Conservation (phyloP, 139 green algal species). For the Micractinium sp. region DNA sequence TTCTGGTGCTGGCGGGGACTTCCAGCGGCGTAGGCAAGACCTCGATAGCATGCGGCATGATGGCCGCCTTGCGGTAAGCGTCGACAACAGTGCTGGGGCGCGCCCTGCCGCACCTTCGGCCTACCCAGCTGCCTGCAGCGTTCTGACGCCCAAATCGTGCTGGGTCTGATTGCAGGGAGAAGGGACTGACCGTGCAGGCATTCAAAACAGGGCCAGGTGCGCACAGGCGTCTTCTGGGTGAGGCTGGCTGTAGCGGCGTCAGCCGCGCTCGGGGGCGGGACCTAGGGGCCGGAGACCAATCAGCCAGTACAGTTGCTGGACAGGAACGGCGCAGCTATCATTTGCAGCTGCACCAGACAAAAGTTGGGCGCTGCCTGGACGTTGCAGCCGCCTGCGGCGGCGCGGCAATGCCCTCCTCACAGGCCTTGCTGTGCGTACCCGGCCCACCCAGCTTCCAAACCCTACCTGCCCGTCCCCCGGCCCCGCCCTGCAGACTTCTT, state of each 20-base stretch:
- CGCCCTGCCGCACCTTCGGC: background rate
- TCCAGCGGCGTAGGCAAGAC: conserved; percentile 86
- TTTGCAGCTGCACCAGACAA: too few species aligned
- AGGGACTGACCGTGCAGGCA: conserved; percentile 70
- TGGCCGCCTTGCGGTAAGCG: conserved; percentile 67
- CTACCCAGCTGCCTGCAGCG: background rate
- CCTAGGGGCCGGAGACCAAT: background rate
- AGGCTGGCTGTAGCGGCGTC: background rate
- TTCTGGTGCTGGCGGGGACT: conserved; percentile 79
- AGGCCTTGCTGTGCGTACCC: background rate
- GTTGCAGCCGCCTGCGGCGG: too few species aligned
- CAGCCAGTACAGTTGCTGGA: background rate
- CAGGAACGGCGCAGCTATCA: too few species aligned
- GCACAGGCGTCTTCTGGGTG: background rate
- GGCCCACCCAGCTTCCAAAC: background rate
- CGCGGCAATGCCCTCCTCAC: background rate
- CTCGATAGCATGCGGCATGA: conserved; percentile 70
- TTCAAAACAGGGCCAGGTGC: conserved; percentile 84
- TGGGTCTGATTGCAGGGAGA: conserved; percentile 36
- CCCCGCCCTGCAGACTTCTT: conserved; percentile 65
- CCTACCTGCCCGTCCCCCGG: too few species aligned
- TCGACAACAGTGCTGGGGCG: background rate
- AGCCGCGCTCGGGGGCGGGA: background rate
- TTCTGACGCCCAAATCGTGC: background rate
- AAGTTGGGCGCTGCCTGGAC: too few species aligned